Base-by-base conservation (phyloP, 768 basidiomycete genomes). In the Rickenella mellea region DNA sequence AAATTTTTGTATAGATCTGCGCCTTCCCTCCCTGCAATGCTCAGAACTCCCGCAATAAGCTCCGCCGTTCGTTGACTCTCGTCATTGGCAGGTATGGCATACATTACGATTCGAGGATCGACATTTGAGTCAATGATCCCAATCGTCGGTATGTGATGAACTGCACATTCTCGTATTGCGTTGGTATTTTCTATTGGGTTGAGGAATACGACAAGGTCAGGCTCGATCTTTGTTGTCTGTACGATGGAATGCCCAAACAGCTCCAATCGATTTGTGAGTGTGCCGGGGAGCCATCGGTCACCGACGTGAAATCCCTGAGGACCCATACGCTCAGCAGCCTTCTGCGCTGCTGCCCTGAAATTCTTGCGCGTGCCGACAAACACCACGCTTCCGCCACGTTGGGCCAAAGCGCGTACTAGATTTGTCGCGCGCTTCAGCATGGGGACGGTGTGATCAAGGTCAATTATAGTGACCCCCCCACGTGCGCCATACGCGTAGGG, bases 71-170 rank as follows among this genome's bases (percentile, higher is more conserved):
- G 76, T 8, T 83, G 73, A 55, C 79, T 90, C 64, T 99, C 96
- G 64, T 94, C 90, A 60, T 98, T 99, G n/a, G 89, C 92, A 0
- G 92, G 93, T 55, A 99, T 97, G 31, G 96, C 85, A 60, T 96
- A 98, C 74, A 97, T 96, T 48, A 99, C 93, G 28, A 91, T 71
- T 20, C 96, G 80, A 5, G 96, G 96, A 64, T 99, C 96, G 31
- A 80, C 85, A 57, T 99, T 91, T 17, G 92, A 89, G 62, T 99
- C 96, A 41, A 93, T 78, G 46, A 98, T 80, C 26, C 83, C 96
- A 46, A 98, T 80, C 1, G 96, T 98, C 0, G 96, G 96, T 43
- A 98, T 76, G 55, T 93, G 83, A 47, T 83, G 74, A 42, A 80
- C 70, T 12, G 90, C 89, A 53, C 90, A 93, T 66, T 99, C 96